These are phyloP conservation scores for Mimosa bimucronata DNA, from an alignment of 306 rosid species.

Conservation along the genomic window DNA sequence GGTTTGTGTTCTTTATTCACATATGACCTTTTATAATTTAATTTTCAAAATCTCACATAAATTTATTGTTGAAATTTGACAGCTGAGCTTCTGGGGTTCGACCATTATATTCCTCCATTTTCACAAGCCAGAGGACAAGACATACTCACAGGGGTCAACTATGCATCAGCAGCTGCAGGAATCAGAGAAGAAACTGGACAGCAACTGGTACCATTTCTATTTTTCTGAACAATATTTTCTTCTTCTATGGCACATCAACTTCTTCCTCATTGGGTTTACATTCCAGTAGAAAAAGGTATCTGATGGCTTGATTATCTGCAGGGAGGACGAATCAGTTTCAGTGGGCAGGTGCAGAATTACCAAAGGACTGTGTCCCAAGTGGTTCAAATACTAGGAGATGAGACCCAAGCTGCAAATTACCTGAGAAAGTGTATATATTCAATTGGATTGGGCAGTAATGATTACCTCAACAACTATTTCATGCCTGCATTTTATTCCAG, in stretches of 20 bases:
- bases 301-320: conserved; percentile 34
- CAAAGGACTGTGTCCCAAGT: conserved; percentile 67
- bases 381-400: conserved; percentile 67
- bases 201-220: conserved; percentile 59
- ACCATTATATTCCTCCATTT: conserved; percentile 55
- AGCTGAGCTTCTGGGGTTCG: conserved; percentile 73
- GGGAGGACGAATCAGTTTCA: conserved; percentile 81
- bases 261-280: conserved; percentile 16
- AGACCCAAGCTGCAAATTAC: conserved; percentile 71
- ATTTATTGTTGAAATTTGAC: conserved; percentile 32
- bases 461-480: conserved; percentile 93
- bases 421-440: conserved; percentile 80
- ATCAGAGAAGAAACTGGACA: conserved; percentile 93
- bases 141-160: conserved; percentile 81
- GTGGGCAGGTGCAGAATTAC: conserved; percentile 81
- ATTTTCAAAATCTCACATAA: not conserved
- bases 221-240: not conserved
- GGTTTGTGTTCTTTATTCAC: conserved; percentile 3
- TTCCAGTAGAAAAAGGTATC: not conserved
- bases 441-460: conserved; percentile 91
- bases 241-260: not conserved
- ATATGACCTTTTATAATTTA: not conserved
- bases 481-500: conserved; percentile 72
- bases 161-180: conserved; percentile 99
- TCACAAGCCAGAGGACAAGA: conserved; percentile 57